Conservation (phyloP, 345 rosid species). For the Ceriops zippeliana region DNA sequence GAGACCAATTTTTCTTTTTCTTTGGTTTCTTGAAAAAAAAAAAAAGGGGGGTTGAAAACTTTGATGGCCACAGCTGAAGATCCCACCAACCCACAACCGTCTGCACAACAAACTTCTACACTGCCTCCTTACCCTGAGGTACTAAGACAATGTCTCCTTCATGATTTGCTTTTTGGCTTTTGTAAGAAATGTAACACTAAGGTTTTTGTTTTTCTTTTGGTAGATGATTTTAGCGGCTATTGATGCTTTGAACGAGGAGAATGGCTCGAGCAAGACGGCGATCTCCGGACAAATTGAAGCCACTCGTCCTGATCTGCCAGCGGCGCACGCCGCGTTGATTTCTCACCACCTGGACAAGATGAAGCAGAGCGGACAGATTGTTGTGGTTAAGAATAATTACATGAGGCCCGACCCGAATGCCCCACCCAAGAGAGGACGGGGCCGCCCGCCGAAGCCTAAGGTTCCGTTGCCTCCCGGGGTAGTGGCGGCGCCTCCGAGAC, state of each 20-base stretch:
- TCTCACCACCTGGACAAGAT: conserved; percentile 60
- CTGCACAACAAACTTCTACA: not conserved
- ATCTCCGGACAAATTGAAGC: conserved; percentile 65
- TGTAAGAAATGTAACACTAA: too few species aligned
- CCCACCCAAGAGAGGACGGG: conserved; percentile 87
- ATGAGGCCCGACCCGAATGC: conserved; percentile 67
- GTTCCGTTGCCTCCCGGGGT: conserved; percentile 21
- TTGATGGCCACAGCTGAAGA: conserved; percentile 13
- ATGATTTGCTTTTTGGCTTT: not conserved
- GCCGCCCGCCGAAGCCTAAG: conserved; percentile 82
- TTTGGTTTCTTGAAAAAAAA: not conserved
- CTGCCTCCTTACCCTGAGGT: conserved; percentile 44
- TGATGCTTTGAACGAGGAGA: conserved; percentile 45
- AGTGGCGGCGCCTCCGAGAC: conserved; percentile 42
- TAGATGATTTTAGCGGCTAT: conserved; percentile 80
- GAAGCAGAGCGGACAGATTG: conserved; percentile 60
- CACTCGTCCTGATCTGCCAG: conserved; percentile 43
- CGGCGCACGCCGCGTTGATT: conserved; percentile 56
- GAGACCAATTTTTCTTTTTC: too few species aligned
- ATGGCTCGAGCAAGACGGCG: conserved; percentile 56
- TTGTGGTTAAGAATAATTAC: conserved; percentile 65
- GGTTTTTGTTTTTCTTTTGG: not conserved
- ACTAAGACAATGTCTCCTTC: not conserved
- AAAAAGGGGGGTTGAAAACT: not conserved
- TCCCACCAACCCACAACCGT: not conserved